Evolutionary conservation across 495 filamentous ascomycete species (phyloP).

Genomic region (Stereocaulon alpinum): DNA sequence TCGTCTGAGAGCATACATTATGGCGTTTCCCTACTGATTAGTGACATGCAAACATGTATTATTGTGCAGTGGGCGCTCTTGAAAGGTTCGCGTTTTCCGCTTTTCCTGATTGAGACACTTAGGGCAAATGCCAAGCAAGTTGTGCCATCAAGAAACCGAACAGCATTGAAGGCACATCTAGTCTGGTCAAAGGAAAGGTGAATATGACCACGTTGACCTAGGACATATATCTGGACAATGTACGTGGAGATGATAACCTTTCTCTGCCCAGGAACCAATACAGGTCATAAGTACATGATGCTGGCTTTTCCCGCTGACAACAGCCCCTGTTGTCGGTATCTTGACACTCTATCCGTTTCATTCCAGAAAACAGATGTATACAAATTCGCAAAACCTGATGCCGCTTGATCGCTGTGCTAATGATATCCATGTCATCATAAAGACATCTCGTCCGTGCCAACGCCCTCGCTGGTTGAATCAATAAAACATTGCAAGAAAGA

Average conservation of each 20-base stretch:
- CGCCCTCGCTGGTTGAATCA: slow-evolving; percentile 12
- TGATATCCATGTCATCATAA: slow-evolving; percentile 9
- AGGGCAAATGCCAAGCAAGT: not conserved
- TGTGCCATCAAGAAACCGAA: too few species aligned
- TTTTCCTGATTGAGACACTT: not conserved
- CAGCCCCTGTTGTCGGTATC: not conserved
- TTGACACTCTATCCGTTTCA: not conserved
- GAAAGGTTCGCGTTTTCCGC: not conserved
- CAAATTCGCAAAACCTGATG: not conserved
- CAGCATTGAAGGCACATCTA: too few species aligned
- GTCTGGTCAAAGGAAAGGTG: too few species aligned
- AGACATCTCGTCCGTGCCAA: slow-evolving; percentile 7
- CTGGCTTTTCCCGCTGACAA: not conserved
- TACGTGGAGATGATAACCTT: too few species aligned
- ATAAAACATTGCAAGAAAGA: slow-evolving; percentile 1
- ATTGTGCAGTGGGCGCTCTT: not conserved
- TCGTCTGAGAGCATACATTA: not conserved
- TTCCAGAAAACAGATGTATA: not conserved
- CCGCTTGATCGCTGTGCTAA: not conserved
- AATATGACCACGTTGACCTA: too few species aligned
- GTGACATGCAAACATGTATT: not conserved
- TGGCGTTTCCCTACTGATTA: not conserved
- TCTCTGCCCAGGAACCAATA: too few species aligned
- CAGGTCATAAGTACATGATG: not conserved
- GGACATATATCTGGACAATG: too few species aligned